Percentiles rank a stretch among this genome's conserved stretches.
These are phyloP conservation scores for Cutaneotrichosporon daszewskae DNA, from an alignment of 1,284 basidiomycete species.

Conservation along the genomic window DNA sequence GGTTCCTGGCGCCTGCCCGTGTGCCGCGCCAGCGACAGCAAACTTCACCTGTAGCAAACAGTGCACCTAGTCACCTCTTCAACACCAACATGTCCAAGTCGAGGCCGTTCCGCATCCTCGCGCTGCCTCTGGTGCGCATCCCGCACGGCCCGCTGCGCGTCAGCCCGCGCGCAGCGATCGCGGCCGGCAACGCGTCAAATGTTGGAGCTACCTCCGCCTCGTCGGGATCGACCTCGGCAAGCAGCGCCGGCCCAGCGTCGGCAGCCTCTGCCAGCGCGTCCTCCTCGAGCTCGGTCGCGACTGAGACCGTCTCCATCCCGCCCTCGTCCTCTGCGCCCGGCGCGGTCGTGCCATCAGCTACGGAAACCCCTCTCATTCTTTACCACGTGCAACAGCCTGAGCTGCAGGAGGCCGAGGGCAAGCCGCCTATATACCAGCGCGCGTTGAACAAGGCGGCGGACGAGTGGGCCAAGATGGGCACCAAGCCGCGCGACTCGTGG, in stretches of 20 bases:
- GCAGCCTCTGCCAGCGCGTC: conserved; percentile 7
- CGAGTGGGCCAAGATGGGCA: conserved; percentile 40
- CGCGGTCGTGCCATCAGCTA: neutral
- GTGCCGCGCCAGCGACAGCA: too few relatives aligned
- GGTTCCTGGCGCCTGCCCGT: too few relatives aligned
- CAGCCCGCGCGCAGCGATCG: neutral
- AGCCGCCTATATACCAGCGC: conserved; percentile 13
- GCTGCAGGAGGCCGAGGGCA: neutral
- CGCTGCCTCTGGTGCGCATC: conserved; percentile 36
- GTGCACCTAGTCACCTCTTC: too few relatives aligned
- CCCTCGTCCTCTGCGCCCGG: too few relatives aligned
- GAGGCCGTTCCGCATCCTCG: conserved; percentile 37
- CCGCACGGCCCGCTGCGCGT: conserved; percentile 21
- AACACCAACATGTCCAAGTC: neutral
- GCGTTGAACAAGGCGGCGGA: conserved; percentile 35
- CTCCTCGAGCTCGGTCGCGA: conserved; percentile 2
- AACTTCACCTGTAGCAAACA: too few relatives aligned
- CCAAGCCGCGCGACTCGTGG: conserved; percentile 35
- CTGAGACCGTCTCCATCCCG: conserved; percentile 1
- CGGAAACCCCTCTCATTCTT: conserved; percentile 14
- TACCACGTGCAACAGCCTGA: conserved; percentile 23
- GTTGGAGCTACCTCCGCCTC: neutral
- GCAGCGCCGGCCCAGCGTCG: neutral
- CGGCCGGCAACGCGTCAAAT: neutral
- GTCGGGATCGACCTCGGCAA: neutral